Conservation (phyloP, 768 basidiomycete genomes). For the Termitomyces sp. region DNA sequence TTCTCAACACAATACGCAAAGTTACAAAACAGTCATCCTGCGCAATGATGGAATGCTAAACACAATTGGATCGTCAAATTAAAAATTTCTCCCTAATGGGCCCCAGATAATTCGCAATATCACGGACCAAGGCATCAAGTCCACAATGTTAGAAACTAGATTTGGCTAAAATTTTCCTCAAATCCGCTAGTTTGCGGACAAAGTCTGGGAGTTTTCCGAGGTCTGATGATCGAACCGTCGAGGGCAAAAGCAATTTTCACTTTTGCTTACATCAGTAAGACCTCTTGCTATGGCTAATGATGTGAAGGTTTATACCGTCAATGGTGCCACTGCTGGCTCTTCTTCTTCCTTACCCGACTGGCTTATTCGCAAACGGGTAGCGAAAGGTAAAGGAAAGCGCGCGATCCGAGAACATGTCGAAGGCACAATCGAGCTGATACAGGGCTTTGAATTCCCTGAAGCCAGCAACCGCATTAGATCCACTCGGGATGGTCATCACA, state of each 20-base stretch:
- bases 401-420: conserved; percentile 68
- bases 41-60: too few species aligned
- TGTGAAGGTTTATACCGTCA: conserved; percentile 93
- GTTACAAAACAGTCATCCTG: too few species aligned
- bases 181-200: too few species aligned
- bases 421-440: conserved; percentile 84
- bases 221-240: too few species aligned
- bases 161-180: too few species aligned
- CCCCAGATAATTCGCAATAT: too few species aligned
- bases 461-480: conserved; percentile 89
- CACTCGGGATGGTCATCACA: conserved; percentile 89
- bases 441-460: conserved; percentile 97
- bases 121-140: too few species aligned
- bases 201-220: too few species aligned
- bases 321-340: conserved; percentile 82
- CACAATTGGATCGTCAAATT: too few species aligned
- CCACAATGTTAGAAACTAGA: too few species aligned
- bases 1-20: too few species aligned
- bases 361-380: conserved; percentile 69
- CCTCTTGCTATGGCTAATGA: conserved; percentile 16
- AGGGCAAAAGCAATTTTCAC: background rate
- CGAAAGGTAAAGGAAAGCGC: conserved; percentile 61
- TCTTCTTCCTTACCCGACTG: conserved; percentile 93
- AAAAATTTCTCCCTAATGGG: too few species aligned
- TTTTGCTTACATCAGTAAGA: conserved; percentile 5